These are phyloP conservation scores for Apiotrichum domesticum DNA, from an alignment of 1,284 basidiomycete genomes.

Conservation along the genomic window DNA sequence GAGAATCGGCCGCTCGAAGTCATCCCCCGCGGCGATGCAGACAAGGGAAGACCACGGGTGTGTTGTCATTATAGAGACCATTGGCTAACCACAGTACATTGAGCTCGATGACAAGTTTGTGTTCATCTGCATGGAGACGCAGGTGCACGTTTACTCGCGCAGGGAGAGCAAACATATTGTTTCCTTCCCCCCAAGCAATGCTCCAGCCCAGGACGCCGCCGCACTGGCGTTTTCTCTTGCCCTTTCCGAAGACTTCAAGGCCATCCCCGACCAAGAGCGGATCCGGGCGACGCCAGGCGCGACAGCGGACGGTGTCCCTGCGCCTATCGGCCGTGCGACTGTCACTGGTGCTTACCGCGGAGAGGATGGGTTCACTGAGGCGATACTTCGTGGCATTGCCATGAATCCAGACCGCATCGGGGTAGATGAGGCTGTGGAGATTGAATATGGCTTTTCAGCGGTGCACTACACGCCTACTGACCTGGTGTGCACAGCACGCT, in stretches of 20 bases:
- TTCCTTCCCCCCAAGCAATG: slow-evolving; percentile 19
- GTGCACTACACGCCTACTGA: slow-evolving; percentile 33
- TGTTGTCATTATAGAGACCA: no score
- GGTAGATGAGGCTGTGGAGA: slow-evolving; percentile 2
- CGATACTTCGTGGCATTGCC: slow-evolving; percentile 3
- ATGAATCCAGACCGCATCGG: slow-evolving; percentile 3
- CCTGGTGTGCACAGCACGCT: slow-evolving; percentile 24
- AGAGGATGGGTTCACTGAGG: slow-evolving; percentile 1
- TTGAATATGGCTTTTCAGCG: slow-evolving; percentile 22
- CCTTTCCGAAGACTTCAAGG: slow-evolving; percentile 14
- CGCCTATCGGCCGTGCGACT: slow-evolving; percentile 4
- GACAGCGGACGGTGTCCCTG: slow-evolving; percentile 3
- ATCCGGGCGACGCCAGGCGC: background rate
- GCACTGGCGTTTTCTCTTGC: slow-evolving; percentile 6
- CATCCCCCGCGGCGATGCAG: no score
- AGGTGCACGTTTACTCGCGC: slow-evolving; percentile 32
- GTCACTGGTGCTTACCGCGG: background rate
- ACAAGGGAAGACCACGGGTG: no score
- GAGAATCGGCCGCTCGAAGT: slow-evolving; percentile 11
- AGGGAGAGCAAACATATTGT: slow-evolving; percentile 13
- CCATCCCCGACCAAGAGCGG: slow-evolving; percentile 9
- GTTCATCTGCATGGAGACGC: slow-evolving; percentile 28
- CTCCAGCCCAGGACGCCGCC: background rate
- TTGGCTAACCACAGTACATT: slow-evolving; percentile 33
- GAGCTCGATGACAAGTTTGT: slow-evolving; percentile 43